Base-by-base conservation (phyloP, 202 grass and related monocot genomes). In the Cymbopogon flexuosus region DNA sequence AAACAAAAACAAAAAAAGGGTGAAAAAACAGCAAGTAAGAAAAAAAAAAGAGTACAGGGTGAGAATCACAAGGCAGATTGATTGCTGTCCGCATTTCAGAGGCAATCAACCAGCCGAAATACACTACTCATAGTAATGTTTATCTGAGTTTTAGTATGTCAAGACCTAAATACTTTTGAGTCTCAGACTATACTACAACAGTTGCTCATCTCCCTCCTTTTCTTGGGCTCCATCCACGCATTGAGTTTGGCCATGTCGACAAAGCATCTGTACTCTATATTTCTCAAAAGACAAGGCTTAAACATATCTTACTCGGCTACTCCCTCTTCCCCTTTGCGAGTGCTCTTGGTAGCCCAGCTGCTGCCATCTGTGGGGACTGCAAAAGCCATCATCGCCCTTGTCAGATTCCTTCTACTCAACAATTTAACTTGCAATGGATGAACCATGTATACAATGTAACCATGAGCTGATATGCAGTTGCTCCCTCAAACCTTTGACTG, bases 291-390 rank as follows among this genome's bases (percentile, higher is more conserved):
- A 15, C 58, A 16, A 33, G 24, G 69, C 43, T 72, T 72, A 33
- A 51, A 31, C 43, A 18, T n/a, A 16, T n/a, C 24, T n/a, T n/a
- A 18, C 24, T 75, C 18, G 37, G 9, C 70, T 40, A 30, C 31
- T 23, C 27, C 39, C 60, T 14, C 76, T 42, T 69, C 3, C 12
- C 33, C 41, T 41, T 84, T 24, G 62, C 42, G 10, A 6, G 10
- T 21, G 70, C 34, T 70, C 42, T 70, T 74, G 80, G 41, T 63
- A 64, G 10, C 75, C 54, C 64, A 8, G 34, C 43, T 58, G 77
- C 57, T 47, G 56, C 42, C n/a, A 27, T 29, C 1, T 40, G 64
- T 13, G 81, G 65, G 6, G 47, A 29, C 82, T 72, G 87, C 72
- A 31, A 37, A 8, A 36, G 19, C 43, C 45, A 66, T 31, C 29